phyloP scores from a whole-genome alignment of 139 green algal genomes.

The Picochlorum sp. region DNA sequence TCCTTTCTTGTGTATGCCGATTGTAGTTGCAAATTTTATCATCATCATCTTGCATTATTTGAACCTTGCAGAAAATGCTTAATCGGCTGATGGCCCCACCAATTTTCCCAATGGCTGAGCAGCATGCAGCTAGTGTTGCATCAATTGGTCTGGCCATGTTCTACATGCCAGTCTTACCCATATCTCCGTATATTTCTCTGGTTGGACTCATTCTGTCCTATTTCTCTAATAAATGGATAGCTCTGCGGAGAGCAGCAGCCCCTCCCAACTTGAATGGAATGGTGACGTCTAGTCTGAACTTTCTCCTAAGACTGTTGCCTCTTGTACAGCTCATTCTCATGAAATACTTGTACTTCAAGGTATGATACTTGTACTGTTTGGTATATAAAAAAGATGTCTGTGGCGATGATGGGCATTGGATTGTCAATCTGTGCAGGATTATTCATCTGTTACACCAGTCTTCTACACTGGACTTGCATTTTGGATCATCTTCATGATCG shows the following conservation, averaged over 20 bases:
- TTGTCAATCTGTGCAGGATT: constrained; percentile 6
- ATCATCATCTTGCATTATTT: no score
- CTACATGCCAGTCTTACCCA: constrained; percentile 44
- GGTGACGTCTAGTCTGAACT: constrained; percentile 17
- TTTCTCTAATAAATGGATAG: constrained; percentile 36
- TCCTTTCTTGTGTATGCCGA: neutral
- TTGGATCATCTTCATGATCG: constrained; percentile 30
- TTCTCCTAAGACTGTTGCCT: constrained; percentile 35
- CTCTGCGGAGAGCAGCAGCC: constrained; percentile 21
- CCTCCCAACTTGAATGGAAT: constrained; percentile 29
- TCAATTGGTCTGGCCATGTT: constrained; percentile 39
- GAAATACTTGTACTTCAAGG: constrained; percentile 35
- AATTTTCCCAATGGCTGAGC: constrained; percentile 40
- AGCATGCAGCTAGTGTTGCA: constrained; percentile 32
- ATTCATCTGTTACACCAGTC: constrained; percentile 15
- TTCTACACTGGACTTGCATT: constrained; percentile 39
- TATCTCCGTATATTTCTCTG: constrained; percentile 29
- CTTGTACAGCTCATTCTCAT: constrained; percentile 46
- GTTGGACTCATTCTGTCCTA: constrained; percentile 30
- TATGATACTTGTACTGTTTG: neutral
- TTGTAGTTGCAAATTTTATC: neutral
- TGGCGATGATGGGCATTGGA: neutral
- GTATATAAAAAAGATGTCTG: neutral
- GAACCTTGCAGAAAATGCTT: constrained; percentile 26
- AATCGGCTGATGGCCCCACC: constrained; percentile 31